Evolutionary conservation across 2,329 filamentous ascomycete species (phyloP).

Genomic region (Fusarium sp.): DNA sequence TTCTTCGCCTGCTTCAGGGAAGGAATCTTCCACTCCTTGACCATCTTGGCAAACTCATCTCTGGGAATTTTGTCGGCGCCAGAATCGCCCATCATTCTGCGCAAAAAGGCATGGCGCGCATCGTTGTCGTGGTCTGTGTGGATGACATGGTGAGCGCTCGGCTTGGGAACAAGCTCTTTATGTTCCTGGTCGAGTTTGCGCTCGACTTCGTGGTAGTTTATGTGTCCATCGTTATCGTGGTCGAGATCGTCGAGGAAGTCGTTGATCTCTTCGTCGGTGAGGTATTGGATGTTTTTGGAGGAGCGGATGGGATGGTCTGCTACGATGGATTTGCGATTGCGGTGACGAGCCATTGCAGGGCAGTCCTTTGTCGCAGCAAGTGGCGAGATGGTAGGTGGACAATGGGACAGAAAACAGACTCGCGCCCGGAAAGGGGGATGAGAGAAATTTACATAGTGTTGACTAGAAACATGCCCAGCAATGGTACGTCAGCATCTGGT

Average conservation of each 20-base stretch:
- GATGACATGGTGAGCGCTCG: constrained; percentile 58
- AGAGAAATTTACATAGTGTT: background rate
- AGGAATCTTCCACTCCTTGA: constrained; percentile 60
- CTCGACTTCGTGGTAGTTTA: constrained; percentile 64
- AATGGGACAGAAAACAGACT: no score
- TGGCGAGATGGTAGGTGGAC: no score
- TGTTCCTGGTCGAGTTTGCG: constrained; percentile 64
- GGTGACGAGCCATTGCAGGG: constrained; percentile 5
- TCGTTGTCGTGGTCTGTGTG: constrained; percentile 50
- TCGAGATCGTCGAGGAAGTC: constrained; percentile 65
- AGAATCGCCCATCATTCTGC: constrained; percentile 58
- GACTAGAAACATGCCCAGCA: background rate
- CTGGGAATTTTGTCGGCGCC: constrained; percentile 56
- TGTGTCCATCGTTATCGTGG: constrained; percentile 61
- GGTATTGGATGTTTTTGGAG: constrained; percentile 47
- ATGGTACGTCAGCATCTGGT: constrained; percentile 18
- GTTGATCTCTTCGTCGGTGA: constrained; percentile 61
- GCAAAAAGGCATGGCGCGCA: constrained; percentile 62
- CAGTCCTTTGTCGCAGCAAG: no score
- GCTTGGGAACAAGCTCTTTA: constrained; percentile 60
- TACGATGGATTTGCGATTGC: constrained; percentile 25
- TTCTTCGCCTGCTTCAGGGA: constrained; percentile 60
- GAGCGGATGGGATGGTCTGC: constrained; percentile 44
- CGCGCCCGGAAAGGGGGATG: background rate
- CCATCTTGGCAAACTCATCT: constrained; percentile 58